Evolutionary conservation across 495 filamentous ascomycete species (phyloP), one percentile per base, ranked within the genome.

Genomic region (Gamarada debralockiae): DNA sequence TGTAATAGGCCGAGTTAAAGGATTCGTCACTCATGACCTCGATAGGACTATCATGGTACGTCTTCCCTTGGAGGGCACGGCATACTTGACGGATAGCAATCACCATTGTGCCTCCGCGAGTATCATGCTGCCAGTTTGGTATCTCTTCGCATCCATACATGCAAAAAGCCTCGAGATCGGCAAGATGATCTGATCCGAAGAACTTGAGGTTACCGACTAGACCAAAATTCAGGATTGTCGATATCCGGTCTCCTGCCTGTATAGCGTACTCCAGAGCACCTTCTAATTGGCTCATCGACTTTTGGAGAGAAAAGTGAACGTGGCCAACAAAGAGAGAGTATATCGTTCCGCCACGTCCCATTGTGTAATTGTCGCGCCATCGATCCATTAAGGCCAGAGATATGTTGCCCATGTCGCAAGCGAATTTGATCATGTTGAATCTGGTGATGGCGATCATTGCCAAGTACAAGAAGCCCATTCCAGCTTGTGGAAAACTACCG

Each of bases 61-160:
- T 95, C 66, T 92, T 95, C 33, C 91, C 91, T 70, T 92, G 88
- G 24, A 96, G 67, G 15, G 91, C 88, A 14, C 89, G 78, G 41
- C 80, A 80, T 48, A 84, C 83, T 70, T 95, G 90, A 57, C 84
- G 71, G 13, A 87, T 75, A 18, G 81, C 75, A 51, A 89, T 77
- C 10, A 95, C 73, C 56, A 88, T 74, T 6, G 81, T 81, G 10
- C 91, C 90, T 14, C 90, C 91, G 23, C 89, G 79, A n/a, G 86
- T 81, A 65, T 95, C 89, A 39, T 78, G 70, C 24, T 76, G 64
- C 89, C 88, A 95, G 34, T 80, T 77, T 1, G 78, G 81, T 43
- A 91, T 79, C 48, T 95, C 91, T 52, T 91, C 85, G 6, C 86
- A 83, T 17, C 80, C 78, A 53, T 86, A 86, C 14, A 22, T 80